Evolutionary conservation across 805 yeast species (phyloP), one percentile per base, ranked within the genome.

Genomic region (Yarrowia bubula): DNA sequence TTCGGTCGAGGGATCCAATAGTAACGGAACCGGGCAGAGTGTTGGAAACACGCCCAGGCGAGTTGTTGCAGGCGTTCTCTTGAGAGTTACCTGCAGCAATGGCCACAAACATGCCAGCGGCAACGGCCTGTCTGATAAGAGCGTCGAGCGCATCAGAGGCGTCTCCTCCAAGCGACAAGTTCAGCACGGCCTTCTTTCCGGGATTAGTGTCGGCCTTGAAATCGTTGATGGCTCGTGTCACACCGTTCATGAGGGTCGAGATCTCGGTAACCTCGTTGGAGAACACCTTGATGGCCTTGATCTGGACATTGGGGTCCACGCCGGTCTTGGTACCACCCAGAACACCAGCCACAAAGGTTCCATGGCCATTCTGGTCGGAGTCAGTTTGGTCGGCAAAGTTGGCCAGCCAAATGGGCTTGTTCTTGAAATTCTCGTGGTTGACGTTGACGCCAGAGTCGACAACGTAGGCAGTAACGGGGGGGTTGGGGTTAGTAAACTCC

Each of bases 261-360:
- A 13, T 8, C 9, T 35, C 39, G 11, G 61, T 55, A 13, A 28
- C 7, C 5, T 80, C 64, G 80, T 77, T 70, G 83, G 81, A 70
- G 41, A 84, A 80, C 15, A 84, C 87, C 74, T 84, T 84, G 66
- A 85, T 83, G 41, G 86, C 85, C 67, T 83, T 86, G 68, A 84
- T 75, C 39, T 81, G 76, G 37, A 83, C 86, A 66, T 78, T 77
- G 75, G 85, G 85, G 67, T 87, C 85, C 48, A 85, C 82, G 67
- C 88, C 88, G 75, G 44, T 22, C 8, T 28, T 31, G 14, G 18
- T 11, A 13, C 61, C 66, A 72, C 65, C 70, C 78, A 80, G 89
- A 38, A 96, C 90, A 77, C 97, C 98, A 14, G 97, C 96, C 79
- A 96, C 90, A 74, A 92, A 97, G 53, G 97, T 90, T 73, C 98